These are phyloP conservation scores for Amaranthus tricolor DNA, from an alignment of 179 eudicot genomes.

Conservation along the genomic window DNA sequence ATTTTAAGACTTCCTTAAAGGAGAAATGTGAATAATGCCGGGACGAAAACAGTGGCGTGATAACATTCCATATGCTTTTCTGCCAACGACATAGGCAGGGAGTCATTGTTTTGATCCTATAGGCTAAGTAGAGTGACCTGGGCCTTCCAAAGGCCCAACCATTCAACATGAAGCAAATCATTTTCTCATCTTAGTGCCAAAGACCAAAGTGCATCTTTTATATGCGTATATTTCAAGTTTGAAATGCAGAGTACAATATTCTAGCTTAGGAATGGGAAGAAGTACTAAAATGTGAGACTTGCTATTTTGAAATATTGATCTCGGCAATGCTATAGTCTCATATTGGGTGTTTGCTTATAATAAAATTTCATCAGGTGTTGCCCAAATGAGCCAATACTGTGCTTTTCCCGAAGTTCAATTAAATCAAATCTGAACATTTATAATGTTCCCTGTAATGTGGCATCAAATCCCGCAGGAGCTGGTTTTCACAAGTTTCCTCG, in stretches of 20 bases:
- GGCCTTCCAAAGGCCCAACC: neutral
- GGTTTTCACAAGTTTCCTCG: conserved; percentile 21
- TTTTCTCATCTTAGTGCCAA: neutral
- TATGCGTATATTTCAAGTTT: neutral
- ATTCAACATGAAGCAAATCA: neutral
- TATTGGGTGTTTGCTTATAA: conserved; percentile 1
- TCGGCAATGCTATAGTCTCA: neutral
- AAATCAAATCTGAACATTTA: conserved; percentile 18
- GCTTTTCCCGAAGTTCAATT: conserved; percentile 26
- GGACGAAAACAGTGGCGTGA: neutral
- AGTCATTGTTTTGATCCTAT: neutral
- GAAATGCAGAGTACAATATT: neutral
- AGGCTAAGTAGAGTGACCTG: neutral
- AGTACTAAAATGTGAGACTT: neutral
- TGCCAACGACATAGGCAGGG: neutral
- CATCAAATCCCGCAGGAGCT: conserved; percentile 28
- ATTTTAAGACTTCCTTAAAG: neutral
- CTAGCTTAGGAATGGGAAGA: neutral
- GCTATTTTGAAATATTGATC: neutral
- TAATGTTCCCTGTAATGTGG: conserved; percentile 24
- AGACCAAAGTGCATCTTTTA: neutral
- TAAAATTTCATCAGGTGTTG: conserved; percentile 26
- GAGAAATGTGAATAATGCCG: neutral
- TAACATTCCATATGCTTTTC: neutral
- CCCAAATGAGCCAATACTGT: conserved; percentile 31